phyloP scores from a whole-genome alignment of 257 asterid species.

The Solanum ahanhuiri region DNA sequence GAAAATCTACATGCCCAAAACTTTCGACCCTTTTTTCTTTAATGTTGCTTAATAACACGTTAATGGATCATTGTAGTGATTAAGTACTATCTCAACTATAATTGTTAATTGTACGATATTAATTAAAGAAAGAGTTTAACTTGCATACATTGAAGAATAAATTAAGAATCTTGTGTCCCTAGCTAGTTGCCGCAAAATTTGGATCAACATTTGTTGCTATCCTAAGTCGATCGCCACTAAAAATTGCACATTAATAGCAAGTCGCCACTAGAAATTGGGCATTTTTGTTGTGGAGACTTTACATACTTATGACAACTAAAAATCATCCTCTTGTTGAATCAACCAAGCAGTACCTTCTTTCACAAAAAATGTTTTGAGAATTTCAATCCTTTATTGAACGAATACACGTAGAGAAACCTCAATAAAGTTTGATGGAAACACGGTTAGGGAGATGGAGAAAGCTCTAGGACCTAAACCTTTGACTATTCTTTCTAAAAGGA shows the following conservation, averaged over 20 bases:
- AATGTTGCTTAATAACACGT: not conserved
- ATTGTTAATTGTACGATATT: not conserved
- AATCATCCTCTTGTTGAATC: too few species aligned
- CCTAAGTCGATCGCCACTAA: too few species aligned
- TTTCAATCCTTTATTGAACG: not conserved
- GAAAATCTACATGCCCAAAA: not conserved
- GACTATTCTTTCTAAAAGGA: not conserved
- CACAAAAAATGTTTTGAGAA: not conserved
- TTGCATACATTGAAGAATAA: too few species aligned
- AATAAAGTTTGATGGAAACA: not conserved
- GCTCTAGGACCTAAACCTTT: not conserved
- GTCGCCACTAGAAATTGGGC: not conserved
- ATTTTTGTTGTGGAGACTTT: not conserved
- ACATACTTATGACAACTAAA: not conserved
- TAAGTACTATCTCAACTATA: not conserved
- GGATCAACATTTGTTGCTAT: too few species aligned
- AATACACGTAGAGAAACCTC: not conserved
- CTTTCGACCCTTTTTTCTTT: too few species aligned
- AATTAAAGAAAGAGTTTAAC: not conserved
- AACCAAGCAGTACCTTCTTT: not conserved
- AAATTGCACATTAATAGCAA: too few species aligned
- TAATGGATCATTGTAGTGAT: too few species aligned
- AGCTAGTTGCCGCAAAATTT: too few species aligned
- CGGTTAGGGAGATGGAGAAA: not conserved
- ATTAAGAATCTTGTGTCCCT: too few species aligned